phyloP scores from a whole-genome alignment of 148 eudicot species.

The Polygonum maritimum region DNA sequence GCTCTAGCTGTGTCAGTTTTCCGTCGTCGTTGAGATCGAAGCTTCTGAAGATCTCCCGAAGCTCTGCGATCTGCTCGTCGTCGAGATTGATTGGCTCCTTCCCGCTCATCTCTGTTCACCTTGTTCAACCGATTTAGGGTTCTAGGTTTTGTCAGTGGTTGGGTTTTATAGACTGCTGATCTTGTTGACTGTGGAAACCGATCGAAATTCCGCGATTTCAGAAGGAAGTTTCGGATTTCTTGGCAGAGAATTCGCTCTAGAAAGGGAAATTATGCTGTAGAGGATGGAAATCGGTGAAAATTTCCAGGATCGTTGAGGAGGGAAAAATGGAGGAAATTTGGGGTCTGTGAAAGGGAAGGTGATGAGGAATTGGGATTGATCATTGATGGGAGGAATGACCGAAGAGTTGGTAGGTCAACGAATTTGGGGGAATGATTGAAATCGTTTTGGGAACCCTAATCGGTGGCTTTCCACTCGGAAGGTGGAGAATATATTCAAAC shows the following conservation, averaged over 20 bases:
- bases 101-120: slow-evolving; percentile 10
- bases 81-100: slow-evolving; percentile 30
- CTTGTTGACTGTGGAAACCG: neutral
- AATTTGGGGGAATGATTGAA: neutral
- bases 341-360: neutral
- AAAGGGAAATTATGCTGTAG: neutral
- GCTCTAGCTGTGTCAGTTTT: slow-evolving; percentile 33
- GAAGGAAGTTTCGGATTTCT: neutral
- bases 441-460: neutral
- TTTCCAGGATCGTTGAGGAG: neutral
- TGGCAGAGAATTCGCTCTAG: neutral
- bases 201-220: neutral
- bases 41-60: slow-evolving; percentile 35
- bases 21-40: slow-evolving; percentile 43
- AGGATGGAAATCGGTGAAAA: neutral
- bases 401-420: neutral
- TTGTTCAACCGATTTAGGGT: too few species aligned
- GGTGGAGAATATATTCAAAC: neutral
- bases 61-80: slow-evolving; percentile 38
- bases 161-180: neutral
- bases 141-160: neutral
- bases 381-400: neutral
- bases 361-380: neutral
- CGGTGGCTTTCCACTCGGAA: neutral
- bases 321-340: neutral